phyloP scores from a whole-genome alignment of 2,329 filamentous ascomycete genomes.

The Epichloe amarillans region DNA sequence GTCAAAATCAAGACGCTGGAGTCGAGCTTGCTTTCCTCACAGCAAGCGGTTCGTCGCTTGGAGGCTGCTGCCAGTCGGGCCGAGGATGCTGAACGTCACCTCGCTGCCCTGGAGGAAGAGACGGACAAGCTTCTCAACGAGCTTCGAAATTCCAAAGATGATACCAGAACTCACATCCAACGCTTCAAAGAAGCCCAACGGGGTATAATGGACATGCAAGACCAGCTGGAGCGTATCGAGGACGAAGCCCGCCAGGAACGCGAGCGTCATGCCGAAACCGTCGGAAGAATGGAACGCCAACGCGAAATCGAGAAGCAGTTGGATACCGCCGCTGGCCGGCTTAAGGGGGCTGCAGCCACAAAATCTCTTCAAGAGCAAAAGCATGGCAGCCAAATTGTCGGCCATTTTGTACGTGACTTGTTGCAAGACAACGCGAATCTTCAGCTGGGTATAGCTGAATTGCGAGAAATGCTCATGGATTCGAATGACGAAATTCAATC shows the following conservation, averaged over 20 bases:
- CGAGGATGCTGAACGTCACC: constrained; percentile 65
- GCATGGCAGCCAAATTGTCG: constrained; percentile 60
- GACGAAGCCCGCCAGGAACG: constrained; percentile 67
- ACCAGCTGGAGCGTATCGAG: constrained; percentile 82
- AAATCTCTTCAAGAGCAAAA: constrained; percentile 49
- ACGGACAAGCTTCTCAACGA: constrained; percentile 59
- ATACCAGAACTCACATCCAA: constrained; percentile 65
- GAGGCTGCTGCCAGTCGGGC: constrained; percentile 63
- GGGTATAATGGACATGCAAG: constrained; percentile 64
- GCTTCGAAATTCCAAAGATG: constrained; percentile 53
- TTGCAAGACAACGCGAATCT: constrained; percentile 90
- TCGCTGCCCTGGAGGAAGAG: constrained; percentile 68
- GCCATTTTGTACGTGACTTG: constrained; percentile 90
- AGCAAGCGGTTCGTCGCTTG: constrained; percentile 62
- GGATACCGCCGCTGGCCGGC: constrained; percentile 61
- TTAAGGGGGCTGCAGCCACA: constrained; percentile 68
- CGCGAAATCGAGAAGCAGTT: constrained; percentile 72
- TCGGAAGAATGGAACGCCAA: constrained; percentile 72
- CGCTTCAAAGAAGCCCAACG: constrained; percentile 79
- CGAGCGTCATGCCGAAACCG: constrained; percentile 67
- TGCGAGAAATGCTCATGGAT: constrained; percentile 77
- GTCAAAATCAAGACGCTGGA: constrained; percentile 65
- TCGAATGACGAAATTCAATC: constrained; percentile 91
- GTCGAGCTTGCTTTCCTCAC: constrained; percentile 61
- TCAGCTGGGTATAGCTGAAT: constrained; percentile 80